phyloP scores from a whole-genome alignment of 129 eudicot species.

The Saussurea involucrata region DNA sequence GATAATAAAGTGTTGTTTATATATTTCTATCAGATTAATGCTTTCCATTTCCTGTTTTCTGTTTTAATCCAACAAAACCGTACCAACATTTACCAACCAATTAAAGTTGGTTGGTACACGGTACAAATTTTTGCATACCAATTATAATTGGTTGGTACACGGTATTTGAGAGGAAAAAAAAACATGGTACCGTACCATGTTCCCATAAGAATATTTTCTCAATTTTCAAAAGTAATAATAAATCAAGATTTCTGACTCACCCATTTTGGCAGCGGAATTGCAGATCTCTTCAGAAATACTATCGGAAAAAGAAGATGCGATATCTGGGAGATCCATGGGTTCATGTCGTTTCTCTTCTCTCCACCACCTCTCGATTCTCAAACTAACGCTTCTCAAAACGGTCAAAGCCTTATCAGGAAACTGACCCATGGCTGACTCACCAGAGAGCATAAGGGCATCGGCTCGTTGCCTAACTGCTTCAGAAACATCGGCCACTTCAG shows the following conservation, averaged over 20 bases:
- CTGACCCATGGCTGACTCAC: constrained; percentile 99
- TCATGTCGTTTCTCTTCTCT: constrained; percentile 84
- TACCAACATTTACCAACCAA: no score
- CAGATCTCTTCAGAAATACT: constrained; percentile 89
- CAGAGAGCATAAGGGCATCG: constrained; percentile 95
- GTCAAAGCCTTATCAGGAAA: constrained; percentile 89
- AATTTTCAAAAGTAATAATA: background rate
- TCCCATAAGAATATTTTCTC: no score
- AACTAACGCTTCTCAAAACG: constrained; percentile 83
- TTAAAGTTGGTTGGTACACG: no score
- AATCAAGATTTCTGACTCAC: constrained; percentile 45
- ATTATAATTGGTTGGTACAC: no score
- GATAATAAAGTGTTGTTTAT: no score
- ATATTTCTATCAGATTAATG: no score
- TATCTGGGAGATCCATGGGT: constrained; percentile 64
- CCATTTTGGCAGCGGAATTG: constrained; percentile 92
- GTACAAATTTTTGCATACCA: no score
- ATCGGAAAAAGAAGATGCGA: constrained; percentile 70
- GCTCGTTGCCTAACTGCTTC: constrained; percentile 95
- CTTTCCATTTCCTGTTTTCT: no score
- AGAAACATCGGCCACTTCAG: constrained; percentile 98
- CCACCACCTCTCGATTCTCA: constrained; percentile 97
- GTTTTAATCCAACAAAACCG: no score
- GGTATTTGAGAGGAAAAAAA: no score
- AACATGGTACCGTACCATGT: no score